Evolutionary conservation across 2,329 filamentous ascomycete species (phyloP), one percentile per base, ranked within the genome.

Genomic region (Epichloe gansuensis): DNA sequence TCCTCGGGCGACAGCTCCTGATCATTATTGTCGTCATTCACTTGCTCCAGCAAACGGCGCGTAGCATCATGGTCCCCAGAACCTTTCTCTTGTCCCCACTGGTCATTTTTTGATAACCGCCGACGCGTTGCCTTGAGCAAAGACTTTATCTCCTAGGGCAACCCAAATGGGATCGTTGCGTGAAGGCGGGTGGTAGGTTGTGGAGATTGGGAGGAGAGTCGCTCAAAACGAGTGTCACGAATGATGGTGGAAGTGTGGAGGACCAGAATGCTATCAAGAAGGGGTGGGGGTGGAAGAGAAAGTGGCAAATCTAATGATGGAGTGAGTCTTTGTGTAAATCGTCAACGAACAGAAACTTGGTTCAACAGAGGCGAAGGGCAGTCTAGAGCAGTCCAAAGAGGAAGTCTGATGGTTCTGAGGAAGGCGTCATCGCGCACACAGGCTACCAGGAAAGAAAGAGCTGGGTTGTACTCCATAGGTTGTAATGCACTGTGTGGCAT

Each of bases 41-140:
- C 1, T 6, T 46, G 34, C 21, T 34, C 15, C 7, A 25, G 7
- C 3, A 12, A 31, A 34, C 23, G 34, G 34, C 21, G 17, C 31
- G 23, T 9, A 34, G 41, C 15, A 23, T 31, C 15, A 23, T 31
- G 40, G 17, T 27, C 27, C 17, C 17, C 13, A 5, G n/a, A 42
- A 27, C 27, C 27, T 50, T 35, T 31, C n/a, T 21, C 27, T 5
- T 17, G 48, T 43, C 13, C 21, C 31, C 36, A 27, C 31, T 50
- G 17, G 17, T 21, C 17, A 36, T 23, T 13, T 5, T 36, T 17
- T 15, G 23, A 12, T 38, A 39, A 9, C 40, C 31, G 23, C 17
- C 40, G 48, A 36, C 48, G 48, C 41, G 39, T 50, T 23, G 40
- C 41, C 36, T 41, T 51, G 43, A 47, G 43, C 36, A 46, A 40